phyloP scores from a whole-genome alignment of 2,329 filamentous ascomycete species.

The Cladophialophora psammophila region DNA sequence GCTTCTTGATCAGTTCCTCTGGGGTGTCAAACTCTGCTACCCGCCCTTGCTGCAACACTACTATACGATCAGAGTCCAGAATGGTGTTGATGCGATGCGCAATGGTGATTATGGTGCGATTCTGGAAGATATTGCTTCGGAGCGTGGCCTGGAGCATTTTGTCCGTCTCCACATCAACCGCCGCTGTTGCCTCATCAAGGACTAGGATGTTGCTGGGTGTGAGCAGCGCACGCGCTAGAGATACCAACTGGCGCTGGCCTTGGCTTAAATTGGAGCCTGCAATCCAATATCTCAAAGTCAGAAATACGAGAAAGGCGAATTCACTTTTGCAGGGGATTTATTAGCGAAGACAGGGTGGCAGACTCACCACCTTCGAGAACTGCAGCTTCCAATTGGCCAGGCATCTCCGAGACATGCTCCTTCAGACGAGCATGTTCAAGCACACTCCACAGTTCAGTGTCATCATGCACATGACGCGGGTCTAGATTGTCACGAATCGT shows the following conservation, averaged over 20 bases:
- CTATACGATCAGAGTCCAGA: constrained; percentile 83
- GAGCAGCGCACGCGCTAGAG: constrained; percentile 88
- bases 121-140: constrained; percentile 74
- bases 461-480: constrained; percentile 91
- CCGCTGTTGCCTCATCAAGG: constrained; percentile 91
- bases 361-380: constrained; percentile 91
- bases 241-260: constrained; percentile 92
- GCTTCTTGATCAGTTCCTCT: constrained; percentile 73
- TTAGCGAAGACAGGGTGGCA: constrained; percentile 16
- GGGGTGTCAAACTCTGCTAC: constrained; percentile 95
- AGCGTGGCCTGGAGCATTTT: constrained; percentile 69
- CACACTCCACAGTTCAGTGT: constrained; percentile 96
- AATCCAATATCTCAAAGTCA: constrained; percentile 23
- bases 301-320: constrained; percentile 22
- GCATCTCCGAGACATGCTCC: constrained; percentile 85
- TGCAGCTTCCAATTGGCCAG: constrained; percentile 85
- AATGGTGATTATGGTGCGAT: constrained; percentile 97
- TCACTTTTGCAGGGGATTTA: neutral
- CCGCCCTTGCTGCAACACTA: constrained; percentile 88
- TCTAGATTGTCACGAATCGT: constrained; percentile 94
- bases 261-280: constrained; percentile 92
- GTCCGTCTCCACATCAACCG: constrained; percentile 74
- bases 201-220: constrained; percentile 97
- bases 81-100: constrained; percentile 99
- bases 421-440: constrained; percentile 92